A percentile compares a stretch with the other conserved stretches of the same genome.
phyloP scores from a whole-genome alignment of 2,329 filamentous ascomycete genomes.

The Karstenula rhodostoma region DNA sequence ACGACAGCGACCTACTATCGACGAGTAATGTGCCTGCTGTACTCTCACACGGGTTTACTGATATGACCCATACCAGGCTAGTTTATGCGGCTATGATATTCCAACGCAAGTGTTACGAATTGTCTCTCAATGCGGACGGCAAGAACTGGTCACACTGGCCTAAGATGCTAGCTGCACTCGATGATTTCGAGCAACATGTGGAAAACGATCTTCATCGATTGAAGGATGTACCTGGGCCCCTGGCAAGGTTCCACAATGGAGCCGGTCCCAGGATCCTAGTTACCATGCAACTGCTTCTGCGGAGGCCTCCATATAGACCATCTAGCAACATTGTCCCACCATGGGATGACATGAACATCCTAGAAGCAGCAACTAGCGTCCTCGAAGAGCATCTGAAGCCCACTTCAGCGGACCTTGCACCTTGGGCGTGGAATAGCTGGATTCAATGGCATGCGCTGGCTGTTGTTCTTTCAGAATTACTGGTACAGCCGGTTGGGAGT shows the following conservation, averaged over 20 bases:
- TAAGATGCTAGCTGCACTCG: neutral
- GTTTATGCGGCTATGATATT: conserved; percentile 16
- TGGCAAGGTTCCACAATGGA: neutral
- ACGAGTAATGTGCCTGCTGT: conserved; percentile 1
- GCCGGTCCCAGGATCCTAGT: conserved; percentile 13
- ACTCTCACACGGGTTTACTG: neutral
- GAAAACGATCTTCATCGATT: neutral
- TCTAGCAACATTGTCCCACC: conserved; percentile 13
- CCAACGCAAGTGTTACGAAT: conserved; percentile 9
- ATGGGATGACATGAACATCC: conserved; percentile 20
- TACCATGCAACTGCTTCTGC: conserved; percentile 16
- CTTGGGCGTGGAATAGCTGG: conserved; percentile 27
- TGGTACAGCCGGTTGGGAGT: neutral
- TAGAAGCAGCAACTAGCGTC: conserved; percentile 13
- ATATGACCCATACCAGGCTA: conserved; percentile 16
- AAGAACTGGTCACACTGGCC: conserved; percentile 4
- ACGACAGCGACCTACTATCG: neutral
- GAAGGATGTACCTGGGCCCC: neutral
- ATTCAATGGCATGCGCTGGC: conserved; percentile 27
- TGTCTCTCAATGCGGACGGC: neutral
- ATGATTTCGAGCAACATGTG: neutral
- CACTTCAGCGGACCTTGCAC: conserved; percentile 8
- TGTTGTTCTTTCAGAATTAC: conserved; percentile 22
- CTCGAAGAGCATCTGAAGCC: conserved; percentile 18
- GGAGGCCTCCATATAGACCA: conserved; percentile 18